A percentile compares a stretch with the other conserved stretches of the same genome.
Evolutionary conservation across 768 basidiomycete genomes (phyloP).

Genomic region (Coprinellus micaceus): DNA sequence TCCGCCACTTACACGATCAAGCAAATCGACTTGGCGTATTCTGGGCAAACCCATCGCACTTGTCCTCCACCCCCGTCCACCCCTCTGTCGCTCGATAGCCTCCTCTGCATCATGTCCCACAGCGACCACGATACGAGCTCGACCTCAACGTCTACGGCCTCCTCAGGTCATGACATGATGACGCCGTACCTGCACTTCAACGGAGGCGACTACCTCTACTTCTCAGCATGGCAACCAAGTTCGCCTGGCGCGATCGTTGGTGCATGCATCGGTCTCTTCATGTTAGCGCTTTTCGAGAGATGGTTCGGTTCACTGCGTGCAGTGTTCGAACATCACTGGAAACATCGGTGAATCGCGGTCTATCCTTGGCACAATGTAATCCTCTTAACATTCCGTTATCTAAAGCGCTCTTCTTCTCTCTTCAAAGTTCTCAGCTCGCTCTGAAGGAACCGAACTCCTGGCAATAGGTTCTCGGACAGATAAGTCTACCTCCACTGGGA

Average conservation of each 20-base stretch:
- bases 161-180: constrained; percentile 40
- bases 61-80: too few species aligned
- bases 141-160: constrained; percentile 11
- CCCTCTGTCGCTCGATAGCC: too few species aligned
- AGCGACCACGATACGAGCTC: constrained; percentile 5
- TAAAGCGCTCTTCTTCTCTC: constrained; percentile 4
- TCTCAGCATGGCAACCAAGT: constrained; percentile 63
- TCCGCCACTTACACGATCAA: neutral
- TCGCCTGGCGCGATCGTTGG: constrained; percentile 70
- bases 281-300: constrained; percentile 69
- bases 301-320: constrained; percentile 58
- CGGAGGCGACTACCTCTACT: constrained; percentile 60
- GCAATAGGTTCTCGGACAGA: neutral
- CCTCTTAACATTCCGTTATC: neutral
- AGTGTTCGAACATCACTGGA: constrained; percentile 56
- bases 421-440: constrained; percentile 18
- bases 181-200: constrained; percentile 68
- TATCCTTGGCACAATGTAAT: neutral
- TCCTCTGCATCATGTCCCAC: neutral
- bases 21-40: too few species aligned
- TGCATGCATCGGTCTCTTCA: constrained; percentile 66
- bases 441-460: neutral
- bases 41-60: too few species aligned
- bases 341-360: constrained; percentile 39
- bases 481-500: neutral